Conservation (phyloP, 257 asterid genomes). For the Penstemon davidsonii region DNA sequence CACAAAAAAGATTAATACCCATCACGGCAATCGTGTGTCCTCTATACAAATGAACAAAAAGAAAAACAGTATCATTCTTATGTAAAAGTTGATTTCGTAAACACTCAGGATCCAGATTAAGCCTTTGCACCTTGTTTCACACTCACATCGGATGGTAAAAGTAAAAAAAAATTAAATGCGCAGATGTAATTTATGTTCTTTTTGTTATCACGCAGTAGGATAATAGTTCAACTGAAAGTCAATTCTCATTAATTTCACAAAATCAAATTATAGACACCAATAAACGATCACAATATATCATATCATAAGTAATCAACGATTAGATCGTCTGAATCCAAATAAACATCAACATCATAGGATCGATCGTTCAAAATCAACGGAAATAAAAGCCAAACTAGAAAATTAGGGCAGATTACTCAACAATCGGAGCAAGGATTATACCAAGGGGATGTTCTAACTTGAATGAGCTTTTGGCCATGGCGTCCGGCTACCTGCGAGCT, state of each 20-base stretch:
- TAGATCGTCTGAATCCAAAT: slow-evolving; percentile 11
- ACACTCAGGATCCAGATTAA: neutral
- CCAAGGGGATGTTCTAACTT: slow-evolving; percentile 79
- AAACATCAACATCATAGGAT: slow-evolving; percentile 2
- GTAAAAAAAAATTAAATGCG: neutral
- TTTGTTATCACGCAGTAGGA: neutral
- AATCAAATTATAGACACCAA: neutral
- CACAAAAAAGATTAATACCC: neutral
- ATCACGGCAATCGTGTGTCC: neutral
- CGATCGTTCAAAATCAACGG: neutral
- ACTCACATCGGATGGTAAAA: neutral
- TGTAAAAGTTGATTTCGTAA: neutral
- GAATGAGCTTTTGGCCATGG: slow-evolving; percentile 69
- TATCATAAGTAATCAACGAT: slow-evolving; percentile 19
- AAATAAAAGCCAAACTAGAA: neutral
- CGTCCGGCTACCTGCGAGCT: slow-evolving; percentile 28
- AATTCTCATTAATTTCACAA: slow-evolving; percentile 1
- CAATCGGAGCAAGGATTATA: slow-evolving; percentile 28
- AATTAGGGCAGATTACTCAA: slow-evolving; percentile 18
- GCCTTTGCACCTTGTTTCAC: neutral
- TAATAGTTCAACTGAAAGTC: neutral
- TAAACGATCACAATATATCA: neutral
- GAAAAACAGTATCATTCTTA: slow-evolving; percentile 1
- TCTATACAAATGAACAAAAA: neutral
- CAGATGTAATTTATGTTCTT: neutral